Conservation (phyloP, 2,329 filamentous ascomycete genomes). For the Tolypocladium tropicale region DNA sequence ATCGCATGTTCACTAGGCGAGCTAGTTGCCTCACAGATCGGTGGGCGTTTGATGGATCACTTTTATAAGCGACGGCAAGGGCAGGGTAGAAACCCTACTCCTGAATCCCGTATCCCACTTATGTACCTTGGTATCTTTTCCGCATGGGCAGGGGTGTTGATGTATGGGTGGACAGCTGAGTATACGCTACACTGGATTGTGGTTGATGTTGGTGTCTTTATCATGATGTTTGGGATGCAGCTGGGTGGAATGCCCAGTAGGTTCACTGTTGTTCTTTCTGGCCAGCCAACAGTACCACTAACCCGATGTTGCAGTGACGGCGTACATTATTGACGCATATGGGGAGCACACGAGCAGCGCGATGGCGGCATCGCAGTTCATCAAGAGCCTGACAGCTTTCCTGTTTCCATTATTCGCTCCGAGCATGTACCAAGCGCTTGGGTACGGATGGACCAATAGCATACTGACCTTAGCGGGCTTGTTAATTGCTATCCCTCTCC, state of each 20-base stretch:
- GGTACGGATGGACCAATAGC: slow-evolving; percentile 29
- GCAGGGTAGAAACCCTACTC: background rate
- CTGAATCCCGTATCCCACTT: slow-evolving; percentile 16
- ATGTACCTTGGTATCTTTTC: slow-evolving; percentile 31
- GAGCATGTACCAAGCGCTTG: slow-evolving; percentile 21
- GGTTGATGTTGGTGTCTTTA: slow-evolving; percentile 24
- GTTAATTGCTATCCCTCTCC: slow-evolving; percentile 21
- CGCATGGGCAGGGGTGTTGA: slow-evolving; percentile 22
- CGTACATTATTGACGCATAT: slow-evolving; percentile 30
- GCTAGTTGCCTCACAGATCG: slow-evolving; percentile 40
- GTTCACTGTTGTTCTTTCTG: background rate
- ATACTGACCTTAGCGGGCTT: slow-evolving; percentile 27
- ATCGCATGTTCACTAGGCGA: slow-evolving; percentile 54
- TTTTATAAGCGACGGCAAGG: slow-evolving; percentile 12
- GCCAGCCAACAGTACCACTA: background rate
- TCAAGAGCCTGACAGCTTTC: slow-evolving; percentile 34
- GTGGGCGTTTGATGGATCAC: slow-evolving; percentile 31
- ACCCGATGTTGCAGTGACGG: background rate
- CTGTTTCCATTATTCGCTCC: slow-evolving; percentile 39
- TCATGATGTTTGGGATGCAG: slow-evolving; percentile 16
- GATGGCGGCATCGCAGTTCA: slow-evolving; percentile 33
- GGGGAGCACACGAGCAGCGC: slow-evolving; percentile 36
- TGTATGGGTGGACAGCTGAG: slow-evolving; percentile 34
- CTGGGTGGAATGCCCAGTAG: background rate
- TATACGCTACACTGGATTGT: slow-evolving; percentile 24